phyloP scores from a whole-genome alignment of 2,329 filamentous ascomycete species.

The Fusarium protoensiforme region DNA sequence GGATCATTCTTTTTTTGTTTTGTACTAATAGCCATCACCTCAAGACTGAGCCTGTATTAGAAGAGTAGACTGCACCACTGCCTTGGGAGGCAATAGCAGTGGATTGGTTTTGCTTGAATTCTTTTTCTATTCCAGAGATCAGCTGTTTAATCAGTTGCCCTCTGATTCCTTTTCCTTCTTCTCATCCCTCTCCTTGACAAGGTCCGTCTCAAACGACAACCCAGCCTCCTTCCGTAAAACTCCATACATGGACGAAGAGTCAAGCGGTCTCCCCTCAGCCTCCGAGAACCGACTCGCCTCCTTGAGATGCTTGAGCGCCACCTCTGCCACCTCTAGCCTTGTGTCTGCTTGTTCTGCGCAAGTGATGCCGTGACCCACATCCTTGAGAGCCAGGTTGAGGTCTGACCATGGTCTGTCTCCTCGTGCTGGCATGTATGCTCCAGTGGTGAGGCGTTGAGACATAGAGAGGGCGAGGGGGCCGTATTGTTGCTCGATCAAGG shows the following conservation, averaged over 20 bases:
- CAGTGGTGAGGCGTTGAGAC: conserved; percentile 51
- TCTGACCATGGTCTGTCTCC: conserved; percentile 58
- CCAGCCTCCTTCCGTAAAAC: conserved; percentile 56
- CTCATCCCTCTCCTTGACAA: conserved; percentile 46
- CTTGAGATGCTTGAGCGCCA: conserved; percentile 55
- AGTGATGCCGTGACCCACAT: conserved; percentile 60
- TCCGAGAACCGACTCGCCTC: conserved; percentile 54
- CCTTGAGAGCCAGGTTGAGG: conserved; percentile 62
- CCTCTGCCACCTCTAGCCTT: conserved; percentile 54
- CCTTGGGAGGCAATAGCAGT: too few relatives aligned
- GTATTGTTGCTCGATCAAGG: conserved; percentile 55
- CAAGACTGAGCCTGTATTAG: not conserved
- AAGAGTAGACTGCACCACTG: not conserved
- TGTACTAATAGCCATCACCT: not conserved
- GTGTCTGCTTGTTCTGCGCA: conserved; percentile 54
- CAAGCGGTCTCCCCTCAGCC: conserved; percentile 50
- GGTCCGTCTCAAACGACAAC: conserved; percentile 55
- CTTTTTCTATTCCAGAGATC: not conserved
- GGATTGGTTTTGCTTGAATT: not conserved
- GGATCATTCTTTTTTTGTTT: not conserved
- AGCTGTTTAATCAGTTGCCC: not conserved
- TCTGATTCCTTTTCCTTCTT: not conserved
- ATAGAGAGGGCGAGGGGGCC: conserved; percentile 51
- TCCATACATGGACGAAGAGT: conserved; percentile 64
- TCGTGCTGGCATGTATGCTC: conserved; percentile 50